Evolutionary conservation across 148 eudicot species (phyloP).

Genomic region (Cornus suecica): DNA sequence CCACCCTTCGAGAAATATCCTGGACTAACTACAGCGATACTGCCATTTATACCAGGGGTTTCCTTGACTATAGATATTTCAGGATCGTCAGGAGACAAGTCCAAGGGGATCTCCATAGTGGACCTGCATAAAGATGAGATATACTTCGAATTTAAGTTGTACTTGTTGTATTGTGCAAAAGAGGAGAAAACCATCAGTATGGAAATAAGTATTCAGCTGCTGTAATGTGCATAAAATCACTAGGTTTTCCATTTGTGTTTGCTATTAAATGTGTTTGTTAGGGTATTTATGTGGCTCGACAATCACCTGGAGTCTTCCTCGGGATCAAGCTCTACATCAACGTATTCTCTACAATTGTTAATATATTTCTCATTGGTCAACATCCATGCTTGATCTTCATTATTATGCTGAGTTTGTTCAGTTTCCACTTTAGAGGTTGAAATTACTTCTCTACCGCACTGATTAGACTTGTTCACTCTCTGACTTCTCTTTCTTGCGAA

Average conservation of each 20-base stretch:
- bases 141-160: background rate
- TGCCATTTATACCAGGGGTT: constrained; percentile 38
- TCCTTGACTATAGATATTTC: constrained; percentile 47
- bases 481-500: constrained; percentile 29
- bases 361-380: constrained; percentile 25
- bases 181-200: background rate
- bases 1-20: constrained; percentile 42
- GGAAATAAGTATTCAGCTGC: too few species aligned
- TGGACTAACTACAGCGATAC: constrained; percentile 26
- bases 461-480: constrained; percentile 27
- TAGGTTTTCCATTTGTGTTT: too few species aligned
- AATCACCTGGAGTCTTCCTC: constrained; percentile 43
- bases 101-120: constrained; percentile 17
- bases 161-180: background rate
- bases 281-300: background rate
- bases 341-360: constrained; percentile 25
- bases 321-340: constrained; percentile 34
- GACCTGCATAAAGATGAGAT: constrained; percentile 43
- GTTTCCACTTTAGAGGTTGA: constrained; percentile 24
- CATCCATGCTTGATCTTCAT: constrained; percentile 24
- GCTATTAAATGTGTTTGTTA: background rate
- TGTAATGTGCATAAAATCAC: too few species aligned
- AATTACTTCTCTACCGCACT: constrained; percentile 24
- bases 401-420: constrained; percentile 17
- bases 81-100: constrained; percentile 26